phyloP scores from a whole-genome alignment of 192 early-diverging fungal genomes.

The Geranomyces variabilis region DNA sequence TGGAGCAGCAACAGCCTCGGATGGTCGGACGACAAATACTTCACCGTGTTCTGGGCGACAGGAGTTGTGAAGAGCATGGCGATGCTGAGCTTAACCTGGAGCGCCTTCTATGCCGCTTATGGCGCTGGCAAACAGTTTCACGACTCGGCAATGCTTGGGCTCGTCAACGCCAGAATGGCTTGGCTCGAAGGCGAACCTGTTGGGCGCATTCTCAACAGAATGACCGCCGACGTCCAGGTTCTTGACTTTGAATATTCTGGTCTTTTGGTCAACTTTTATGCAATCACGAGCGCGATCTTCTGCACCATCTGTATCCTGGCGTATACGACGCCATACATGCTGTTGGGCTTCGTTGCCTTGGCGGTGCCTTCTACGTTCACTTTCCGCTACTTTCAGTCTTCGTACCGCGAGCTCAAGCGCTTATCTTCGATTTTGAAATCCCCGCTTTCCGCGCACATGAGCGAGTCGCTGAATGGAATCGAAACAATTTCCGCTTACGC shows the following conservation, averaged over 20 bases:
- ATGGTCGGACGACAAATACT: slow-evolving; percentile 51
- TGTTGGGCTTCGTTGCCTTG: not conserved
- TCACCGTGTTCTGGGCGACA: slow-evolving; percentile 53
- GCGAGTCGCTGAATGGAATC: slow-evolving; percentile 11
- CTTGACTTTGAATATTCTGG: slow-evolving; percentile 65
- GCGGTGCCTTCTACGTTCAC: not conserved
- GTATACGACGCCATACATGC: slow-evolving; percentile 40
- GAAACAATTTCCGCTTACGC: slow-evolving; percentile 5
- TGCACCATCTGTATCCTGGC: slow-evolving; percentile 66
- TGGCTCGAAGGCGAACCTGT: slow-evolving; percentile 74
- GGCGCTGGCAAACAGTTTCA: slow-evolving; percentile 65
- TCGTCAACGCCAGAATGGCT: slow-evolving; percentile 70
- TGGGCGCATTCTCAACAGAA: slow-evolving; percentile 63
- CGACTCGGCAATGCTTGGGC: slow-evolving; percentile 59
- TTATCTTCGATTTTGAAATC: slow-evolving; percentile 17
- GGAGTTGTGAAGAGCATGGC: not conserved
- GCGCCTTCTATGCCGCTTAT: not conserved
- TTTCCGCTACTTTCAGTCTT: slow-evolving; percentile 29
- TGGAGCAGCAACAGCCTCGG: slow-evolving; percentile 54
- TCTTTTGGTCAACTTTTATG: slow-evolving; percentile 56
- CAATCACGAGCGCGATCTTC: slow-evolving; percentile 50
- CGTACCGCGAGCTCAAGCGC: slow-evolving; percentile 32
- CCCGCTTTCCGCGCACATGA: slow-evolving; percentile 14
- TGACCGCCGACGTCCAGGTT: slow-evolving; percentile 64
- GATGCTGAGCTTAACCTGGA: not conserved